These are phyloP conservation scores for Sutorius eximius DNA, from an alignment of 1,284 basidiomycete species.

Conservation along the genomic window DNA sequence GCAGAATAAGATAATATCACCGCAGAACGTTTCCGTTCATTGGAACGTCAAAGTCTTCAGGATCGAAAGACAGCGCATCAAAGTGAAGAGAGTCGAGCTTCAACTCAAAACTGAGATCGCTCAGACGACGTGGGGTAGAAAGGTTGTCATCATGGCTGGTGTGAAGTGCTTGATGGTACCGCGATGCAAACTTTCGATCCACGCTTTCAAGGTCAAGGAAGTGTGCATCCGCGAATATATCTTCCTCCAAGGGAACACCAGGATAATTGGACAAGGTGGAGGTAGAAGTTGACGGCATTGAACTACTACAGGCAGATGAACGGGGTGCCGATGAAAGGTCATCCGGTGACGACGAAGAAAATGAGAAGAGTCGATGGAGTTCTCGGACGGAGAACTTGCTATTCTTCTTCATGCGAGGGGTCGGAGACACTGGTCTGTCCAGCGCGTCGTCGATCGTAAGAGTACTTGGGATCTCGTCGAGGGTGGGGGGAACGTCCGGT, in stretches of 20 bases:
- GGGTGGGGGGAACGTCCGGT: slow-evolving; percentile 3
- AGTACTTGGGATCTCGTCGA: slow-evolving; percentile 12
- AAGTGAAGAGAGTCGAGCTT: slow-evolving; percentile 68
- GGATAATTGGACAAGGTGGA: slow-evolving; percentile 9
- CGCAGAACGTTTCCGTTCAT: slow-evolving; percentile 15
- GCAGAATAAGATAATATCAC: slow-evolving; percentile 14
- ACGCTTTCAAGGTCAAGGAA: slow-evolving; percentile 20
- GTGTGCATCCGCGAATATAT: slow-evolving; percentile 12
- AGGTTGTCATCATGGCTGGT: neutral
- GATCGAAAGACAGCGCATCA: slow-evolving; percentile 64
- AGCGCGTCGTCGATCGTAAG: slow-evolving; percentile 19
- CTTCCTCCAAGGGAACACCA: slow-evolving; percentile 25
- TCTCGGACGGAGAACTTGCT: slow-evolving; percentile 32
- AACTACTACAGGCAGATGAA: neutral
- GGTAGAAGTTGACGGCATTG: slow-evolving; percentile 11
- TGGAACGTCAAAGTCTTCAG: slow-evolving; percentile 46
- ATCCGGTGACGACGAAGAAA: slow-evolving; percentile 38
- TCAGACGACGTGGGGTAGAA: slow-evolving; percentile 7
- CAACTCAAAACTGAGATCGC: slow-evolving; percentile 57
- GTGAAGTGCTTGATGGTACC: slow-evolving; percentile 4
- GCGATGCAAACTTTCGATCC: slow-evolving; percentile 10
- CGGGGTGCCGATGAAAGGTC: neutral
- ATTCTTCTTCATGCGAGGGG: slow-evolving; percentile 20
- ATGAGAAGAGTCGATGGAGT: slow-evolving; percentile 34
- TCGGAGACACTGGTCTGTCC: slow-evolving; percentile 11